phyloP scores from a whole-genome alignment of 2,329 filamentous ascomycete genomes.

The Simplicillium sp. region DNA sequence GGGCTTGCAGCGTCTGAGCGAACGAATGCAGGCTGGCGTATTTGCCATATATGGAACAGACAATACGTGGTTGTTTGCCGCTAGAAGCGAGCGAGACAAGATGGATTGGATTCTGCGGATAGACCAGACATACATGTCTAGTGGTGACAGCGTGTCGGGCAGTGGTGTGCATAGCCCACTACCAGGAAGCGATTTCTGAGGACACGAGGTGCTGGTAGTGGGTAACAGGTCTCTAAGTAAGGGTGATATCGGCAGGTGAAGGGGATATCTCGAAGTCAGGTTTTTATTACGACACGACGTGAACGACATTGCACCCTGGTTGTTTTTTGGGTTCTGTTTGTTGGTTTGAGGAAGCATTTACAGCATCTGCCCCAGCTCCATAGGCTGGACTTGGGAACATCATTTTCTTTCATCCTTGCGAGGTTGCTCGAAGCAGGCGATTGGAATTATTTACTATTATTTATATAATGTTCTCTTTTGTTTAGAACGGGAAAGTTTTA shows the following conservation, averaged over 20 bases:
- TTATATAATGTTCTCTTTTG: no score
- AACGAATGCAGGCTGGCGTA: constrained; percentile 59
- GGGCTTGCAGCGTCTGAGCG: constrained; percentile 44
- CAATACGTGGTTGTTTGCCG: constrained; percentile 92
- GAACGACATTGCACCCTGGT: no score
- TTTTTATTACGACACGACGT: no score
- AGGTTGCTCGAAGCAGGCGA: no score
- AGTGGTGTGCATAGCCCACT: constrained; percentile 26
- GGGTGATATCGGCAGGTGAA: constrained; percentile 2
- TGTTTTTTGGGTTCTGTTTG: not conserved
- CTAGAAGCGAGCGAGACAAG: constrained; percentile 82
- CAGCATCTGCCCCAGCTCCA: no score
- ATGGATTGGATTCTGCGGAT: constrained; percentile 95
- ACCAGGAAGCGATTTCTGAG: constrained; percentile 20
- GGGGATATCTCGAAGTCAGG: constrained; percentile 1
- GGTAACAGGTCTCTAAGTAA: constrained; percentile 1
- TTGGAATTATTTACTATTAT: no score
- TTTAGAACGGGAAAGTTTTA: no score
- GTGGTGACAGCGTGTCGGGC: constrained; percentile 28
- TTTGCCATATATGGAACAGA: constrained; percentile 92
- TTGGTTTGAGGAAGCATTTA: not conserved
- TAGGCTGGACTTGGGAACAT: no score
- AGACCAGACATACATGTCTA: constrained; percentile 64
- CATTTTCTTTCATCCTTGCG: no score
- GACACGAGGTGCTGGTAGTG: not conserved